A percentile compares a stretch with the other conserved stretches of the same genome.
Conservation (phyloP, 805 yeast genomes). For the Schwanniomyces occidentalis region DNA sequence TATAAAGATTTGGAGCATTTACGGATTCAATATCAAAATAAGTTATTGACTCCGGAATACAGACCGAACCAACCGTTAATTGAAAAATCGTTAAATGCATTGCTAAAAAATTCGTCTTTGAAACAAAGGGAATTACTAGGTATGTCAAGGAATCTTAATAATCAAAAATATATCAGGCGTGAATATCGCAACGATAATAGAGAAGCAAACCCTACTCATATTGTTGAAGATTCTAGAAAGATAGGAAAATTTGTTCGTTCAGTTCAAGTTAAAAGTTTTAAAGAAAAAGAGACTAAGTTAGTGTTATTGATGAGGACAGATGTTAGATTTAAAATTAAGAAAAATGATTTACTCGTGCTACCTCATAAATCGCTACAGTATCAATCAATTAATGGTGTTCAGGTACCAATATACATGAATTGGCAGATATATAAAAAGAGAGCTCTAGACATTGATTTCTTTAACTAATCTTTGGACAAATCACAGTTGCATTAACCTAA, state of each 20-base stretch:
- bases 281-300: not conserved
- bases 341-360: constrained; percentile 5
- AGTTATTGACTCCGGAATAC: not conserved
- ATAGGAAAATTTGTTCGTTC: constrained; percentile 9
- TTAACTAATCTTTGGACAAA: too few relatives aligned
- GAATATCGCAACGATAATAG: constrained; percentile 1
- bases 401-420: constrained; percentile 7
- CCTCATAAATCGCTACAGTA: not conserved
- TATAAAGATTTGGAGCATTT: not conserved
- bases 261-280: constrained; percentile 3
- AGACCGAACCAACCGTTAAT: not conserved
- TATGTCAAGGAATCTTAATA: not conserved
- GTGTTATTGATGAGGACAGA: constrained; percentile 8
- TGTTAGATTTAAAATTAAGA: constrained; percentile 1
- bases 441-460: too few relatives aligned
- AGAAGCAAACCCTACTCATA: constrained; percentile 7
- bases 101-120: constrained; percentile 1
- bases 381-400: constrained; percentile 2
- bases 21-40: not conserved
- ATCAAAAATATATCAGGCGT: constrained; percentile 2
- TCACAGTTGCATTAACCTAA: too few relatives aligned
- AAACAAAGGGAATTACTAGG: not conserved
- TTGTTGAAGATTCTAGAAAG: constrained; percentile 1
- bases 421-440: constrained; percentile 11
- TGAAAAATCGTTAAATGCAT: not conserved